Percentiles rank a stretch among this genome's conserved stretches.
These are phyloP conservation scores for Berberis vulgaris DNA, from an alignment of 164 flowering plant genomes.

Conservation along the genomic window DNA sequence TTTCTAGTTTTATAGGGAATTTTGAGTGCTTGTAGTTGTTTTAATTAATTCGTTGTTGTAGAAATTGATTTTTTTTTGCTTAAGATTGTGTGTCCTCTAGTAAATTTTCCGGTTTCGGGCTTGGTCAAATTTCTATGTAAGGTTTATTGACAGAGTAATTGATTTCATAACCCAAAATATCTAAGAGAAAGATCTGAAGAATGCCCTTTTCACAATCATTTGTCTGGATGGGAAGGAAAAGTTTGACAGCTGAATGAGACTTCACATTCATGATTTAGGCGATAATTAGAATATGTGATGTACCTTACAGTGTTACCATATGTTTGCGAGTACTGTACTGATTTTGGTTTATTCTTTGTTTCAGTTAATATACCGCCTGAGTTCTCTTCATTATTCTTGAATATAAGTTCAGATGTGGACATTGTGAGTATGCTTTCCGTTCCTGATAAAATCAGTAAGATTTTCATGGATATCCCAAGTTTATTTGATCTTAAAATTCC, in stretches of 20 bases:
- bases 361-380: constrained; percentile 86
- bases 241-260: not conserved
- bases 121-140: too few relatives aligned
- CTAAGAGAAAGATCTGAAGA: too few relatives aligned
- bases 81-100: too few relatives aligned
- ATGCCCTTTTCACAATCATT: too few relatives aligned
- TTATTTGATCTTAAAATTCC: not conserved
- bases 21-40: too few relatives aligned
- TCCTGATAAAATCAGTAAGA: not conserved
- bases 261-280: not conserved
- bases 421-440: constrained; percentile 49
- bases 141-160: not conserved
- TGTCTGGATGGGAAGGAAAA: too few relatives aligned
- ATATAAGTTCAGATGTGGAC: constrained; percentile 54
- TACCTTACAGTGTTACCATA: not conserved
- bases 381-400: constrained; percentile 67
- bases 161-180: not conserved
- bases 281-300: not conserved
- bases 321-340: not conserved
- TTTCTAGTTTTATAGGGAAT: too few relatives aligned
- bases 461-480: not conserved
- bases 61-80: not conserved
- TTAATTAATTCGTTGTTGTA: too few relatives aligned
- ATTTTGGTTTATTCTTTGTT: constrained; percentile 17
- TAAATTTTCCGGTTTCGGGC: too few relatives aligned